Base-by-base conservation (phyloP, 2,329 filamentous ascomycete genomes). In the Exophiala aquamarina region DNA sequence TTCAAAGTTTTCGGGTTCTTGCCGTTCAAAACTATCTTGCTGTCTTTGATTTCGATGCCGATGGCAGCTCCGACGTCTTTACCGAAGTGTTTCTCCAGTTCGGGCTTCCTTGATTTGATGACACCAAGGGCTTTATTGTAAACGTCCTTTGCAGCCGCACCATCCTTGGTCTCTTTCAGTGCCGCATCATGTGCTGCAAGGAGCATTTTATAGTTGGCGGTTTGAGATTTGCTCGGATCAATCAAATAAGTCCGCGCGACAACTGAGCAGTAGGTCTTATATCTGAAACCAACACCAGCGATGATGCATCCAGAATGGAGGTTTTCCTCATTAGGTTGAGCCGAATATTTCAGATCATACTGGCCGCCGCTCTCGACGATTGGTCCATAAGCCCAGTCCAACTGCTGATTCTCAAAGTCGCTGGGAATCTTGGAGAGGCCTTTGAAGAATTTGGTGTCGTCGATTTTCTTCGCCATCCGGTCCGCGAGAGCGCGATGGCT, bases 181-280 rank as follows among this genome's bases (percentile, higher is more conserved):
- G 95, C 86, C n/a, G 87, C 72, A 57, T 90, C 90, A 68, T 97
- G 92, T 10, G 97, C 82, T 41, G 82, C 81, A 44, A 89, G 75
- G 3, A 98, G 78, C 13, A 96, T 81, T 62, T 92, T 94, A 76
- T 98, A 98, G 64, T 91, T 93, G 65, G 80, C 86, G 70, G 97
- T 93, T 65, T 98, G 93, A 1, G 87, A 83, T 69, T 96, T 97
- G 71, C 93, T 96, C 13, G 94, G 94, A 60, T 97, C 94, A 37
- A 98, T 92, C 52, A 98, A 78, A 67, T 95, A 98, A 6, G 94
- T 97, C 56, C 93, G 84, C 10, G 87, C 90, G 58, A 98, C 89
- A 50, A 90, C 82, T 2, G 91, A 95, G 65, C 88, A 91, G 69
- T 98, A 98, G 1, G 90, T 94, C 70, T 93, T 93, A 72, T 98